phyloP scores from a whole-genome alignment of 2,329 filamentous ascomycete species.

The Alternaria sp. region DNA sequence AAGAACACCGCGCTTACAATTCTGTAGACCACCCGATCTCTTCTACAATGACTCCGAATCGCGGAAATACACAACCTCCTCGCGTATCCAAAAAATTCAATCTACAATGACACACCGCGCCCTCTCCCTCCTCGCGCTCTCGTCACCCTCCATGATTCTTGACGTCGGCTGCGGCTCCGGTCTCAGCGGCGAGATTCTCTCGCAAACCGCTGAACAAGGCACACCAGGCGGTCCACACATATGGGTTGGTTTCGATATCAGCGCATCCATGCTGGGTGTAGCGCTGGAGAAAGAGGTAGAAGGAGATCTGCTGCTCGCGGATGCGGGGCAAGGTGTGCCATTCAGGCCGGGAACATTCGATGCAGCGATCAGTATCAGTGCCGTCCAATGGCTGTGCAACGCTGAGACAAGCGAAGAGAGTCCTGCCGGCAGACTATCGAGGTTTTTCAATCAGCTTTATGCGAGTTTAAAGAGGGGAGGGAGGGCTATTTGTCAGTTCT shows the following conservation, averaged over 20 bases:
- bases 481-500: constrained; percentile 94
- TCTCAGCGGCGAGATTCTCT: constrained; percentile 91
- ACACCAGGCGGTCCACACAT: constrained; percentile 78
- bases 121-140: constrained; percentile 86
- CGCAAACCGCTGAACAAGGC: constrained; percentile 70
- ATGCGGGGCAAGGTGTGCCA: constrained; percentile 94
- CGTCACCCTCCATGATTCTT: constrained; percentile 83
- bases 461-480: constrained; percentile 83
- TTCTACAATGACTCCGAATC: constrained; percentile 97
- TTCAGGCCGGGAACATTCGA: constrained; percentile 94
- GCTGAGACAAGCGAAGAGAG: constrained; percentile 88
- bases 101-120: constrained; percentile 93
- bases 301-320: constrained; percentile 90
- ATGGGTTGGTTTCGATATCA: constrained; percentile 98
- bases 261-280: constrained; percentile 94
- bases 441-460: constrained; percentile 95
- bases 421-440: constrained; percentile 75
- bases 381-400: constrained; percentile 99
- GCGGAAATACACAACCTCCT: constrained; percentile 95
- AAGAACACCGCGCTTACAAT: neutral
- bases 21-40: constrained; percentile 82
- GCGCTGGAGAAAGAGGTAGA: constrained; percentile 91
- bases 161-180: constrained; percentile 97
- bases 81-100: constrained; percentile 94
- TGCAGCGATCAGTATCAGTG: constrained; percentile 91